Conservation (phyloP, 441 rosid species). For the Theobroma grandiflorum region DNA sequence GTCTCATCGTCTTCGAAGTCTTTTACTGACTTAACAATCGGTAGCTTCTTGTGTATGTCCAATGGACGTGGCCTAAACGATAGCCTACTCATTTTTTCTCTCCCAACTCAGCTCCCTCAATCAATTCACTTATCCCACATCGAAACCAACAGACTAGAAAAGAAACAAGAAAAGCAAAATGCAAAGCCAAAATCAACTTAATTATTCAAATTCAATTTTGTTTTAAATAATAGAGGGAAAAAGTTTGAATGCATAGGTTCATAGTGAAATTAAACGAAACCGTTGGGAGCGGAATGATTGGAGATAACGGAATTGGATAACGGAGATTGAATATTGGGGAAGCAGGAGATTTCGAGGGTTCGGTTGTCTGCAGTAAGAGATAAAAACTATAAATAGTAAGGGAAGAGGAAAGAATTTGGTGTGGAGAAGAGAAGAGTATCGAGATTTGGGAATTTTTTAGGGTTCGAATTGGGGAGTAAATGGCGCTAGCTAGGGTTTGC, state of each 20-base stretch:
- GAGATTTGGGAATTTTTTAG: constrained; percentile 16
- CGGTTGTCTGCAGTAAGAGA: background rate
- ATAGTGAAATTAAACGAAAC: background rate
- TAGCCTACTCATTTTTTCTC: constrained; percentile 69
- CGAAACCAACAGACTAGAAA: constrained; percentile 1
- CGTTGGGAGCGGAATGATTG: too few species aligned
- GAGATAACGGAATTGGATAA: constrained; percentile 5
- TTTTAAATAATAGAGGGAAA: background rate
- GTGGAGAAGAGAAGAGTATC: background rate
- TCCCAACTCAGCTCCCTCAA: constrained; percentile 3
- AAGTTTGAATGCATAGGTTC: constrained; percentile 3
- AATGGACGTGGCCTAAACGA: constrained; percentile 92
- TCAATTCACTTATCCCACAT: background rate
- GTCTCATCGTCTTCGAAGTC: constrained; percentile 95
- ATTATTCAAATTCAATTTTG: background rate
- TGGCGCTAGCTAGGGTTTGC: constrained; percentile 11
- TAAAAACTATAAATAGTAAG: background rate
- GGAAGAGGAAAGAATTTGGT: background rate
- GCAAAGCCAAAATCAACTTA: constrained; percentile 1
- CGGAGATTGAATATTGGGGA: constrained; percentile 3
- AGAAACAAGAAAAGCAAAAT: background rate
- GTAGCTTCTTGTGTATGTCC: constrained; percentile 93
- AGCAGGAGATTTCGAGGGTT: constrained; percentile 25
- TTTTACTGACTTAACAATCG: constrained; percentile 82
- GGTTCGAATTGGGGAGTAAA: background rate